A percentile compares a stretch with the other conserved stretches of the same genome.
Conservation (phyloP, 495 filamentous ascomycete genomes). For the Penicillium subrubescens region DNA sequence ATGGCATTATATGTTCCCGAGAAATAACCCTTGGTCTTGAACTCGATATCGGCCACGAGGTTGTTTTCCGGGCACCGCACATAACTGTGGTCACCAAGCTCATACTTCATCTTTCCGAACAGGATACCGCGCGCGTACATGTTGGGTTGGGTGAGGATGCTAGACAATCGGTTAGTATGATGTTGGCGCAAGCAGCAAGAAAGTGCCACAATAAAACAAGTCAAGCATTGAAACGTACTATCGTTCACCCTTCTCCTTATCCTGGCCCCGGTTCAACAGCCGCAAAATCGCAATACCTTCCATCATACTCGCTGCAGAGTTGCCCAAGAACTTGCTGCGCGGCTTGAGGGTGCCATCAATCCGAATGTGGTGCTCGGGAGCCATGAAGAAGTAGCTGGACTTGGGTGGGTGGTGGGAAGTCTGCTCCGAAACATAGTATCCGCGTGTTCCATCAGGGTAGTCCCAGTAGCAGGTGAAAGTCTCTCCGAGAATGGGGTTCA, state of each 20-base stretch:
- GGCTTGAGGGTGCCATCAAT: conserved; percentile 97
- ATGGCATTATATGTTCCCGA: conserved; percentile 96
- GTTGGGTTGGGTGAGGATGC: conserved; percentile 93
- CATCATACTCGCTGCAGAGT: conserved; percentile 98
- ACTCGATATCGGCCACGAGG: conserved; percentile 91
- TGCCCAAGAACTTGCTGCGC: conserved; percentile 94
- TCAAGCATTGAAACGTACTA: conserved; percentile 64
- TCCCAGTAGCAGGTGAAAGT: conserved; percentile 96
- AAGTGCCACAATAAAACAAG: neutral
- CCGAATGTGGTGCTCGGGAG: conserved; percentile 88
- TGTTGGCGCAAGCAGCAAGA: neutral
- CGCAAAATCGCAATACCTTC: conserved; percentile 89
- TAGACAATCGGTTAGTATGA: conserved; percentile 32
- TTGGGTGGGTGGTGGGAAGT: conserved; percentile 97
- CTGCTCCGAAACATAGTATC: conserved; percentile 96
- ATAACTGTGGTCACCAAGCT: conserved; percentile 94
- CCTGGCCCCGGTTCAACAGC: conserved; percentile 72
- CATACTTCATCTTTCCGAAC: conserved; percentile 99
- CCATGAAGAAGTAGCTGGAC: conserved; percentile 99
- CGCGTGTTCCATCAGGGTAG: conserved; percentile 79
- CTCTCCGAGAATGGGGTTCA: conserved; percentile 97
- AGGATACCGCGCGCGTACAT: conserved; percentile 99
- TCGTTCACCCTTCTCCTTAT: conserved; percentile 69
- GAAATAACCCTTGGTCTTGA: conserved; percentile 98
- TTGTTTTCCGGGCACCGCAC: conserved; percentile 89